Conservation (phyloP, 1,284 basidiomycete species). For the Cryptococcus sp. region DNA sequence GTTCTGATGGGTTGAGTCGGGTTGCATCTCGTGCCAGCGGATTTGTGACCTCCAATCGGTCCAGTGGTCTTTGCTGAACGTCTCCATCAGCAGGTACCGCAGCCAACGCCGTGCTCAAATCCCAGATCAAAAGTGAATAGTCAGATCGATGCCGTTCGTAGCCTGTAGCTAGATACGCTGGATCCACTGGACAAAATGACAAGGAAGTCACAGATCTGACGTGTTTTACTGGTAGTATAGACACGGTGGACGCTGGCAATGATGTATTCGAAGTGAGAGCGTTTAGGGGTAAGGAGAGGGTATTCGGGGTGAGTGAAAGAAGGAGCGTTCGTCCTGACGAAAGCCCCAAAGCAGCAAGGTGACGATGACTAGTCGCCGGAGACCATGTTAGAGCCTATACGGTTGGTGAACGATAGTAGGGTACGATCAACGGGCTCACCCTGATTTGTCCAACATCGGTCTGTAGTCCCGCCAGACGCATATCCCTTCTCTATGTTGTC, state of each 20-base stretch:
- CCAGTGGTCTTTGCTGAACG: constrained; percentile 22
- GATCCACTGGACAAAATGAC: constrained; percentile 38
- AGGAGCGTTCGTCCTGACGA: constrained; percentile 34
- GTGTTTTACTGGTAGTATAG: constrained; percentile 35
- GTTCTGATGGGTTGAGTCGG: constrained; percentile 9
- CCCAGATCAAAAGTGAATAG: constrained; percentile 44
- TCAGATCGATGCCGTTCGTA: constrained; percentile 45
- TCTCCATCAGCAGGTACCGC: constrained; percentile 15
- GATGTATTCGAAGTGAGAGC: constrained; percentile 1
- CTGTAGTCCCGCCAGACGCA: constrained; percentile 39
- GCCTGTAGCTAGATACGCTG: constrained; percentile 37
- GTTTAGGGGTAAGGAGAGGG: constrained; percentile 23
- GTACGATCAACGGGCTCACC: constrained; percentile 10
- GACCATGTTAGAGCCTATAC: constrained; percentile 40
- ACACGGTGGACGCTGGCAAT: constrained; percentile 13
- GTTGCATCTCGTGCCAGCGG: constrained; percentile 12
- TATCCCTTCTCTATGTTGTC: constrained; percentile 15
- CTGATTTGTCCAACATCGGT: constrained; percentile 38
- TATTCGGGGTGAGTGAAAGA: constrained; percentile 30
- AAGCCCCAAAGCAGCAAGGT: constrained; percentile 34
- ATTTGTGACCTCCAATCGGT: constrained; percentile 28
- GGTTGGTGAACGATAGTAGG: not conserved
- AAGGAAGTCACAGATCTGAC: constrained; percentile 36
- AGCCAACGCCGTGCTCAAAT: constrained; percentile 32
- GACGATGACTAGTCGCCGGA: constrained; percentile 29